These are phyloP conservation scores for Zymoseptoria ardabiliae DNA, from an alignment of 2,329 filamentous ascomycete species.

Conservation along the genomic window DNA sequence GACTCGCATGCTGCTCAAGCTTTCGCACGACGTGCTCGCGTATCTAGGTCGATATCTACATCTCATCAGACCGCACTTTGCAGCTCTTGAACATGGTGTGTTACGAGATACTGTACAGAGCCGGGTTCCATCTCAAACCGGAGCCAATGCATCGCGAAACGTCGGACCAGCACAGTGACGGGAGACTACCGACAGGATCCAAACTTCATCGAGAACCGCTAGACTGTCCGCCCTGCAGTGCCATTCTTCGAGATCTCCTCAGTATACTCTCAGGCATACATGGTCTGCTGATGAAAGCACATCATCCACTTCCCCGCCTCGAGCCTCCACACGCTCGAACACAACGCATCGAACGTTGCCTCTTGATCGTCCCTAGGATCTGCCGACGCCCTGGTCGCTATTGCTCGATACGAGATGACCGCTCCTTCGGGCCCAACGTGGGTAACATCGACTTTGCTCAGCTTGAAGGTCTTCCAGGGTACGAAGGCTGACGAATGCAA, in stretches of 20 bases:
- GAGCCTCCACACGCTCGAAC: conserved; percentile 24
- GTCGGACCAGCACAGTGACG: background rate
- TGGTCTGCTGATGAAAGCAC: conserved; percentile 27
- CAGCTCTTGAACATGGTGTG: too few relatives aligned
- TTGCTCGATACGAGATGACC: conserved; percentile 23
- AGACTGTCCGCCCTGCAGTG: too few relatives aligned
- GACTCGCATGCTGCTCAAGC: background rate
- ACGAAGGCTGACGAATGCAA: conserved; percentile 22
- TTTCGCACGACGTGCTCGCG: background rate
- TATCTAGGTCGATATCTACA: background rate
- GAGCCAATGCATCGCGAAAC: background rate
- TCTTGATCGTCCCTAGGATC: conserved; percentile 14
- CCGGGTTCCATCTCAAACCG: background rate
- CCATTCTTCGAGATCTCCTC: background rate
- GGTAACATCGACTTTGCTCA: conserved; percentile 24
- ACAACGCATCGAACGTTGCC: conserved; percentile 25
- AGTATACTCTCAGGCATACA: conserved; percentile 5
- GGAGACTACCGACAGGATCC: too few relatives aligned
- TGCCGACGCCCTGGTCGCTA: conserved; percentile 18
- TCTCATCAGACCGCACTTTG: background rate
- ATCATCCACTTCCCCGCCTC: conserved; percentile 22
- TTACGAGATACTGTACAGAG: background rate
- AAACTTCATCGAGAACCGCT: too few relatives aligned
- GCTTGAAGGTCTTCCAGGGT: conserved; percentile 23
- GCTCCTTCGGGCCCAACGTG: conserved; percentile 21